phyloP scores from a whole-genome alignment of 257 asterid genomes.

The Euphrasia confusa region DNA sequence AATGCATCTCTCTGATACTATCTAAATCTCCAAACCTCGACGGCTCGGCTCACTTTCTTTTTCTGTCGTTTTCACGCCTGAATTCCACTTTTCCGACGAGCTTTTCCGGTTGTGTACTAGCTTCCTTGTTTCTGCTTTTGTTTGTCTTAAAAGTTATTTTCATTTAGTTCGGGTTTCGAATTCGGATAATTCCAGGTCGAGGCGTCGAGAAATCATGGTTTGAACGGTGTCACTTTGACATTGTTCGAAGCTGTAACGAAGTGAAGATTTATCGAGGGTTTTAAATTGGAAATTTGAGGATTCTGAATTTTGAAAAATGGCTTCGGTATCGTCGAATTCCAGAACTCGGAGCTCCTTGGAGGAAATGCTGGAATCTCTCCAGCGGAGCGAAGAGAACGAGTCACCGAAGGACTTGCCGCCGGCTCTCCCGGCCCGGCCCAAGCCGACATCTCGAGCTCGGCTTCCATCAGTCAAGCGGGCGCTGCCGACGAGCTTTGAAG shows the following conservation, averaged over 20 bases:
- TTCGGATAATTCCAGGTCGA: conserved; percentile 16
- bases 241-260: conserved; percentile 32
- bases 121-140: conserved; percentile 20
- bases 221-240: conserved; percentile 29
- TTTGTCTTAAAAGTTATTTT: conserved; percentile 16
- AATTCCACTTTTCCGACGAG: conserved; percentile 19
- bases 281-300: conserved; percentile 22
- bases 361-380: conserved; percentile 86
- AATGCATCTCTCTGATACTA: conserved; percentile 15
- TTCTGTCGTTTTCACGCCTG: conserved; percentile 12
- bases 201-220: conserved; percentile 19
- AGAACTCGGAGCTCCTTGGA: conserved; percentile 79
- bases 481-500: conserved; percentile 38
- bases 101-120: conserved; percentile 3
- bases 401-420: conserved; percentile 72
- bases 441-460: conserved; percentile 51
- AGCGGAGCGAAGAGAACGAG: conserved; percentile 52
- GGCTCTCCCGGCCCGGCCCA: conserved; percentile 80
- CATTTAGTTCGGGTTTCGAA: not conserved
- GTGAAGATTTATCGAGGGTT: conserved; percentile 14
- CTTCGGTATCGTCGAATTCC: conserved; percentile 54
- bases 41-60: conserved; percentile 9
- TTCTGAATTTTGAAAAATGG: conserved; percentile 20
- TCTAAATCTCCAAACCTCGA: conserved; percentile 3
- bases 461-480: conserved; percentile 58